Base-by-base conservation (phyloP, 2,329 filamentous ascomycete genomes). In the Sporothrix globosa region DNA sequence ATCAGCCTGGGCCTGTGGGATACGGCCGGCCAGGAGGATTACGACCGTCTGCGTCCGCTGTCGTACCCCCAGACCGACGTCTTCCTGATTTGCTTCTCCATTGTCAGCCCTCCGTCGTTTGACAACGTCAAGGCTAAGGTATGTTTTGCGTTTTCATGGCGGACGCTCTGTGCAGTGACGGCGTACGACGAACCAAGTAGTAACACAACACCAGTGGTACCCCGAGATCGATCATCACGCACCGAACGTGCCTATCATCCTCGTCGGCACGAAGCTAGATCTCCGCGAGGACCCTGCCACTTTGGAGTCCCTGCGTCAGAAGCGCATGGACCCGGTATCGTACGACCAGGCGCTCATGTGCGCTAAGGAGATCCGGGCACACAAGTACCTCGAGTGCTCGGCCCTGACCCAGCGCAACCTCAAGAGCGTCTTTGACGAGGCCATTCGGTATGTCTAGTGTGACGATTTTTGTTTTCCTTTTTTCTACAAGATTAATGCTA, bases 51-150 rank as follows among this genome's bases (percentile, higher is more conserved):
- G 79, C 90, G 95, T 77, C 95, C 95, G 73, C 89, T 99, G 72
- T 98, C 95, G 54, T 99, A 98, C 82, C 96, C 96, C 13, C 95
- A 99, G 84, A 98, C 96, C 72, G 96, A 99, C 78, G 96, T 98
- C 65, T 98, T 98, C 82, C 86, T 98, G 75, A 97, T 98, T 80
- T 98, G 95, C 84, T 98, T 98, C 83, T 97, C 94, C 75, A 96
- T 98, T 79, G 94, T 97, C 82, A 96, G 92, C 88, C 95, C 95
- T 65, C 93, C 96, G 27, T 97, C 95, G 44, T 98, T 97, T 79
- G 96, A 98, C 83, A 99, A 99, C 88, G 95, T 99, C 80, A 96
- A 93, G 84, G 94, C 94, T 73, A 99, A 98, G 91, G 94, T 97
- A 85, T 75, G 68, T 44, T 4, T 11, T 7, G 21, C 2, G 7